A percentile compares a stretch with the other conserved stretches of the same genome.
These are phyloP conservation scores for Boletellus emodensis DNA, from an alignment of 768 basidiomycete genomes.

Conservation along the genomic window DNA sequence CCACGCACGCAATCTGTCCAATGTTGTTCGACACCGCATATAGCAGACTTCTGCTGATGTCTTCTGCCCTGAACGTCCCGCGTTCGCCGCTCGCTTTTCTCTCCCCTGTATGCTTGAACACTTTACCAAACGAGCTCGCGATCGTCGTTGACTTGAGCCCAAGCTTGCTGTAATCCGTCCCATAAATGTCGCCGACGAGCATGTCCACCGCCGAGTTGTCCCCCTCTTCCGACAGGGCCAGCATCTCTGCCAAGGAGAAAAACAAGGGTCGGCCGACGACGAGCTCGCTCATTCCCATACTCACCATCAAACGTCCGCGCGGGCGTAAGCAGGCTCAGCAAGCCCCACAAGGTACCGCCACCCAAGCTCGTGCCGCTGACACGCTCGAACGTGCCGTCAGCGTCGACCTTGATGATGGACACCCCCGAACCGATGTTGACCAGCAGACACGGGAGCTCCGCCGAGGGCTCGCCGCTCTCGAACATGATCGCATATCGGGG, in stretches of 20 bases:
- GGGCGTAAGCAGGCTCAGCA: slow-evolving; percentile 91
- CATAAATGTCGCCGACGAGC: slow-evolving; percentile 99
- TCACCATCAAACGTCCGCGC: slow-evolving; percentile 93
- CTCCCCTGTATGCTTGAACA: slow-evolving; percentile 81
- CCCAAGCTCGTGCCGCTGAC: slow-evolving; percentile 96
- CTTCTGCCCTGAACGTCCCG: slow-evolving; percentile 79
- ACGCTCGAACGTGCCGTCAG: slow-evolving; percentile 92
- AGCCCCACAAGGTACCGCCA: slow-evolving; percentile 95
- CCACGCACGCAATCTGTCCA: slow-evolving; percentile 95
- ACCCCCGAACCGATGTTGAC: slow-evolving; percentile 99
- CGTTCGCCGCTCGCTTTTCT: slow-evolving; percentile 43
- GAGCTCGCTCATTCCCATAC: slow-evolving; percentile 30
- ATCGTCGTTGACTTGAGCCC: slow-evolving; percentile 98
- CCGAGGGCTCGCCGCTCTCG: slow-evolving; percentile 68
- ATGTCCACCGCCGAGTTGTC: slow-evolving; percentile 95
- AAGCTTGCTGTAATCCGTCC: slow-evolving; percentile 92
- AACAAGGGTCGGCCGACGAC: neutral
- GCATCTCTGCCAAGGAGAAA: slow-evolving; percentile 70
- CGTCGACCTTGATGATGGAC: slow-evolving; percentile 95
- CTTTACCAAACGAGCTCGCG: slow-evolving; percentile 97
- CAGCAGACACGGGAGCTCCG: slow-evolving; percentile 91
- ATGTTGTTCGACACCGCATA: slow-evolving; percentile 99
- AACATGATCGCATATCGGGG: slow-evolving; percentile 88
- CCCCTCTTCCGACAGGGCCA: slow-evolving; percentile 87
- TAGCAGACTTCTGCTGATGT: slow-evolving; percentile 89